Conservation (phyloP, 495 filamentous ascomycete genomes). For the Lineolata rhizophorae region DNA sequence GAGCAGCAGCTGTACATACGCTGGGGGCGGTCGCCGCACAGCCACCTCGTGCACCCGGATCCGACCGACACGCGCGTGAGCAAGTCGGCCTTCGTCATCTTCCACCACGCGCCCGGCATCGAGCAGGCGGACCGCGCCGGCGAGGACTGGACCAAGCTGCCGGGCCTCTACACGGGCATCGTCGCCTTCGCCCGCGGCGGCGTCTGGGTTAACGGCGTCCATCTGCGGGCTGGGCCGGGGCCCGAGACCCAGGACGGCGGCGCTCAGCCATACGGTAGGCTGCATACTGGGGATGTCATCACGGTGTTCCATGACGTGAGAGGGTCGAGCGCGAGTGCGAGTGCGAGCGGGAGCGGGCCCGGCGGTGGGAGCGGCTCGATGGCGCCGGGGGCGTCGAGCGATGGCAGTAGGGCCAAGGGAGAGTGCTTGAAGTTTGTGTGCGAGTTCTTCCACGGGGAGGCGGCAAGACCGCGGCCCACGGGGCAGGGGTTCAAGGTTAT, state of each 20-base stretch:
- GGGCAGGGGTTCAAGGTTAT: no score
- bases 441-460: conserved; percentile 20
- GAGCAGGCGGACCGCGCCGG: conserved; percentile 29
- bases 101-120: conserved; percentile 45
- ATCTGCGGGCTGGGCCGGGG: conserved; percentile 22
- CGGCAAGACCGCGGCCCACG: conserved; percentile 9
- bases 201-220: conserved; percentile 49
- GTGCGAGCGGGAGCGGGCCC: no score
- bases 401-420: no score
- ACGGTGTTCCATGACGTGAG: conserved; percentile 34
- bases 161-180: conserved; percentile 38
- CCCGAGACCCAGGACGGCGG: no score
- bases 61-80: conserved; percentile 45
- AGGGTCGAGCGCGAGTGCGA: no score
- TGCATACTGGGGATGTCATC: conserved; percentile 54
- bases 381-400: no score
- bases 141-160: conserved; percentile 32
- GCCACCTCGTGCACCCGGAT: conserved; percentile 37
- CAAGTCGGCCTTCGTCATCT: conserved; percentile 57
- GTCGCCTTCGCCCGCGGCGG: conserved; percentile 47
- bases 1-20: conserved; percentile 40
- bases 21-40: conserved; percentile 47
- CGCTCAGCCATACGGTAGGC: conserved; percentile 32
- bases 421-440: conserved; percentile 25
- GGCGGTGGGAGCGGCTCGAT: no score